phyloP scores from a whole-genome alignment of 2,329 filamentous ascomycete genomes.

The Diaporthe amygdali region DNA sequence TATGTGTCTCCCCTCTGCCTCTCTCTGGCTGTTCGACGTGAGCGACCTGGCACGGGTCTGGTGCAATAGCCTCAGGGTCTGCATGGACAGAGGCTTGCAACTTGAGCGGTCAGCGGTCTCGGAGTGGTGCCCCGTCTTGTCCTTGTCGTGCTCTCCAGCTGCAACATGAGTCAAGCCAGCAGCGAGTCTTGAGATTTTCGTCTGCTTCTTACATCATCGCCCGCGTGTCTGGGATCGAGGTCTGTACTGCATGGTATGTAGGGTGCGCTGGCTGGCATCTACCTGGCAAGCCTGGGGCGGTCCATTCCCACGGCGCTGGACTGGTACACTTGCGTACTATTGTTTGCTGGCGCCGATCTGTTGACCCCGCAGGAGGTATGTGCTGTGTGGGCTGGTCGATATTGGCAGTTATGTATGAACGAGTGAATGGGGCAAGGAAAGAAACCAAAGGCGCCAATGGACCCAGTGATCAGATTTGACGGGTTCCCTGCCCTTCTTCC shows the following conservation, averaged over 20 bases:
- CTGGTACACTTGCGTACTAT: neutral
- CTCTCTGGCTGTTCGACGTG: neutral
- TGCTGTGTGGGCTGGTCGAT: neutral
- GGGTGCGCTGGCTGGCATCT: slow-evolving; percentile 7
- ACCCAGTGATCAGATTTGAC: neutral
- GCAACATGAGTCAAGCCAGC: neutral
- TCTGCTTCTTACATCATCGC: neutral
- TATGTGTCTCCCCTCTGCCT: neutral
- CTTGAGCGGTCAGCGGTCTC: neutral
- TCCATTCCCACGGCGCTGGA: neutral
- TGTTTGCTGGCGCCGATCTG: neutral
- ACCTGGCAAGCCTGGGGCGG: neutral
- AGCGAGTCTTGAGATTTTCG: neutral
- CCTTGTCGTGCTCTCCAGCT: neutral
- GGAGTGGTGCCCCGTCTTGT: neutral
- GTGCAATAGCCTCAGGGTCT: neutral
- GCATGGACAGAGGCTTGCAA: neutral
- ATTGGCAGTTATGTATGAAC: neutral
- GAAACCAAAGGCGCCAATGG: neutral
- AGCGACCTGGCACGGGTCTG: neutral
- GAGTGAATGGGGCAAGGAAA: neutral
- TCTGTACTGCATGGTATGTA: neutral
- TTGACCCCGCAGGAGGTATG: neutral
- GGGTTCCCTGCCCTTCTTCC: neutral
- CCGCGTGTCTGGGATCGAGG: neutral